Base-by-base conservation (phyloP, 1,139 yeast genomes). In the Diutina pseudorugosa region DNA sequence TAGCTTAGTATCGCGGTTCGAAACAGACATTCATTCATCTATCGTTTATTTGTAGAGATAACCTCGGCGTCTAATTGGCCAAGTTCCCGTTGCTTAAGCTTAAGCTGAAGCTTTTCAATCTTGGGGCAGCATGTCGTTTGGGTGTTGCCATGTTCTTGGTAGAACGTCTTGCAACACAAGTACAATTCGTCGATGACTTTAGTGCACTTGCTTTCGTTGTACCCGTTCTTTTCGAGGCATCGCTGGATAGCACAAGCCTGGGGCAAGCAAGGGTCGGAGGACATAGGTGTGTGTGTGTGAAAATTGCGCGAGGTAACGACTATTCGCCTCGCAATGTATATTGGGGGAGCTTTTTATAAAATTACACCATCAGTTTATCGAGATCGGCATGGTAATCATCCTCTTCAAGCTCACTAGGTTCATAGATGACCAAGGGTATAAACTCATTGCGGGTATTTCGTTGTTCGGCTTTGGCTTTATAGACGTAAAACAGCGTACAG, bases 231-330 rank as follows among this genome's bases (percentile, higher is more conserved):
- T 53, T 72, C 69, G 33, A 84, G 65, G 60, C 91, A 84, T 67
- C 83, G 75, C 62, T 83, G 89, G 27, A 83, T 83, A 6, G 79
- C 80, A 67, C 90, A 83, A 7, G 90, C 90, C 57, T 80, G 73
- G 2, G 83, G 73, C 59, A 45, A 27, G 27, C 49, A 45, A 9
- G 49, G 49, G 36, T 45, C 49, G n/a, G 36, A 30, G 5, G 36
- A 1, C 36, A 30, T 30, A 12, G 36, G 36, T 30, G 36, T 11
- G 36, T 30, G 36, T 11, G n/a, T 9, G n/a, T 30, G 16, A 41
- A 19, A 41, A 41, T 18, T 41, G 43, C 20, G 43, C 43, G 21
- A n/a, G 21, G 20, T 20, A 4, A 30, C n/a, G 14, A 30, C 14
- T 30, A 12, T 11, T 18, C 6, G 1, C 9, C 42, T 16, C 20